Conservation (phyloP, 495 filamentous ascomycete species). For the Hypoxylon intermedium region DNA sequence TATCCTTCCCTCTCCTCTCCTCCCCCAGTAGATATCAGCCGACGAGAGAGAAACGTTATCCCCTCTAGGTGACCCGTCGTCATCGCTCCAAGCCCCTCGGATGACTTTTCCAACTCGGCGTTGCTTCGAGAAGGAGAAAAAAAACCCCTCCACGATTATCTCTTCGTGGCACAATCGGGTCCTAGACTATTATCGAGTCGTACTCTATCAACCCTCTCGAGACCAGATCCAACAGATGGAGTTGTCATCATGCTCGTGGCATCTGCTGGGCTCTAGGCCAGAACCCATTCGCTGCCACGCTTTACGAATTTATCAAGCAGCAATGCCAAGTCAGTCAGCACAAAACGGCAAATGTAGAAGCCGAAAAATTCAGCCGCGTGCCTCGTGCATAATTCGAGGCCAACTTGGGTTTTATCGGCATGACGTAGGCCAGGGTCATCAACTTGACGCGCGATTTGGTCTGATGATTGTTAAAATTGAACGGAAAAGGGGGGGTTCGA, state of each 20-base stretch:
- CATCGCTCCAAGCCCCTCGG: background rate
- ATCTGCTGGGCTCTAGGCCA: conserved; percentile 49
- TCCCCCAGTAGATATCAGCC: background rate
- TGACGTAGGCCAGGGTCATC: conserved; percentile 91
- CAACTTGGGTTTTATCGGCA: conserved; percentile 82
- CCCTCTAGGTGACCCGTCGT: too few species aligned
- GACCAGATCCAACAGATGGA: background rate
- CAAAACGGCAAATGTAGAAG: conserved; percentile 95
- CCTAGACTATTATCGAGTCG: background rate
- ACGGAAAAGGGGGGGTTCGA: too few species aligned
- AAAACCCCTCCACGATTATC: background rate
- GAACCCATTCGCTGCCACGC: conserved; percentile 92
- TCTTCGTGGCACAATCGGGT: conserved; percentile 5
- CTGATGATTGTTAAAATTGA: conserved; percentile 58
- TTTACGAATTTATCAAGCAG: conserved; percentile 98
- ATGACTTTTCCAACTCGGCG: background rate
- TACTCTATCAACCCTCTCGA: background rate
- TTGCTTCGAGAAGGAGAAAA: background rate
- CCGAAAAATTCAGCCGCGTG: conserved; percentile 98
- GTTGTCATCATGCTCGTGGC: background rate
- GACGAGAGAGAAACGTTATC: background rate
- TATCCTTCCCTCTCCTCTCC: too few species aligned
- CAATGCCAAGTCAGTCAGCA: conserved; percentile 79
- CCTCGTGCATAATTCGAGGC: conserved; percentile 87
- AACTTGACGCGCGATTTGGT: conserved; percentile 94